Percentiles rank a stretch among this genome's conserved stretches.
phyloP scores from a whole-genome alignment of 768 basidiomycete species.

The Pleurotus giganteus region DNA sequence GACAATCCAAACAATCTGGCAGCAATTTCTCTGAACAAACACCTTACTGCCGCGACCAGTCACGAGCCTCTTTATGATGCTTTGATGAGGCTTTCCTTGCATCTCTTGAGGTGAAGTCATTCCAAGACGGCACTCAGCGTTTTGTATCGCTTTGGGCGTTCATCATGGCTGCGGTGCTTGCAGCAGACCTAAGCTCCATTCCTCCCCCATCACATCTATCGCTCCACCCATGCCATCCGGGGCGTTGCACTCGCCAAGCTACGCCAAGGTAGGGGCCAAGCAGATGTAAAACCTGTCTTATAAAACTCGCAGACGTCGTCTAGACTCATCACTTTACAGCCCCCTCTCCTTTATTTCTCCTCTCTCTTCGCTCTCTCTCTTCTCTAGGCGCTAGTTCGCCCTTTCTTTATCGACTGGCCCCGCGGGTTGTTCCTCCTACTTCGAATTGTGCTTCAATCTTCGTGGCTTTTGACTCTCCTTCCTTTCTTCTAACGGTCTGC shows the following conservation, averaged over 20 bases:
- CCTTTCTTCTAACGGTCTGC: slow-evolving; percentile 6
- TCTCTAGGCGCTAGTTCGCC: slow-evolving; percentile 20
- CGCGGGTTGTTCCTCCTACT: slow-evolving; percentile 12
- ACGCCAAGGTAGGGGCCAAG: slow-evolving; percentile 5
- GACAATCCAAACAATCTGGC: neutral
- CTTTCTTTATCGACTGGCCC: slow-evolving; percentile 14
- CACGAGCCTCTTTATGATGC: too few relatives aligned
- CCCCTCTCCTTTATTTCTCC: slow-evolving; percentile 1
- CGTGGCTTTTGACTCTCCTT: slow-evolving; percentile 8
- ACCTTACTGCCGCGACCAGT: too few relatives aligned
- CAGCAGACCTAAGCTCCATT: neutral
- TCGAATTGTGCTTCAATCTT: too few relatives aligned
- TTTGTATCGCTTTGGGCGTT: too few relatives aligned
- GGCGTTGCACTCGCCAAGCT: slow-evolving; percentile 7
- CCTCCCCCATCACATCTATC: slow-evolving; percentile 3
- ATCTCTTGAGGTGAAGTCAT: too few relatives aligned
- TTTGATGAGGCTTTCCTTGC: too few relatives aligned
- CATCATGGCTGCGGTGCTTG: neutral
- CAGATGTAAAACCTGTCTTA: neutral
- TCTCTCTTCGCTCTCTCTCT: slow-evolving; percentile 8
- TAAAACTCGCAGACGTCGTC: slow-evolving; percentile 5
- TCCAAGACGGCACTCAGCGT: too few relatives aligned
- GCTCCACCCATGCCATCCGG: neutral
- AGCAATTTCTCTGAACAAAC: neutral
- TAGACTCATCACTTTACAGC: neutral